Evolutionary conservation across 441 rosid genomes (phyloP).

Genomic region (Brassica hybrid): DNA sequence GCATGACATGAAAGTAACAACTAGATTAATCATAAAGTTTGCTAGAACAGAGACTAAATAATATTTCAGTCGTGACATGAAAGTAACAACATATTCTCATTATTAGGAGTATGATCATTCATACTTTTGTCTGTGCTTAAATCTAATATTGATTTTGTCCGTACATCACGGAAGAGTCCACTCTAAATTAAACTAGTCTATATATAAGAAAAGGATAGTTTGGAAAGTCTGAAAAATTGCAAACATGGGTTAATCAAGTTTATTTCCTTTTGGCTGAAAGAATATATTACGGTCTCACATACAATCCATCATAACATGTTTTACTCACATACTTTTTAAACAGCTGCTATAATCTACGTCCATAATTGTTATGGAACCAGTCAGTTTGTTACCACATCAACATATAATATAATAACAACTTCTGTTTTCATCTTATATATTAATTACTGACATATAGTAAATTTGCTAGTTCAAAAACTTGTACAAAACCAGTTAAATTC

Average conservation of each 20-base stretch:
- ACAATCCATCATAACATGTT: background rate
- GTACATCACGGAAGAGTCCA: conserved; percentile 20
- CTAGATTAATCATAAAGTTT: background rate
- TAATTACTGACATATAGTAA: background rate
- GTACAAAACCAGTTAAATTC: background rate
- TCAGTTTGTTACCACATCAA: background rate
- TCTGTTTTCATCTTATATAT: background rate
- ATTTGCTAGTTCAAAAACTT: background rate
- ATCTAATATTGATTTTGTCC: conserved; percentile 20
- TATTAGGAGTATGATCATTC: background rate
- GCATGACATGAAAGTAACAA: conserved; percentile 3
- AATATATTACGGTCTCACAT: background rate
- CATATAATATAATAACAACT: background rate
- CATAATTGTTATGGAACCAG: background rate
- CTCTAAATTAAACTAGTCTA: background rate
- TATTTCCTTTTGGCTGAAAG: background rate
- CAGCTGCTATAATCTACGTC: background rate
- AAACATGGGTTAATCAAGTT: background rate
- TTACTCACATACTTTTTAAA: background rate
- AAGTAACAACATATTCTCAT: background rate
- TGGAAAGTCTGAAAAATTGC: background rate
- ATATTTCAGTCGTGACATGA: background rate
- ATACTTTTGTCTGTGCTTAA: background rate
- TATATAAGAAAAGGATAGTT: background rate
- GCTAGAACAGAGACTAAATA: background rate